Conservation (phyloP, 2,329 filamentous ascomycete species). For the Colletotrichum magnum region DNA sequence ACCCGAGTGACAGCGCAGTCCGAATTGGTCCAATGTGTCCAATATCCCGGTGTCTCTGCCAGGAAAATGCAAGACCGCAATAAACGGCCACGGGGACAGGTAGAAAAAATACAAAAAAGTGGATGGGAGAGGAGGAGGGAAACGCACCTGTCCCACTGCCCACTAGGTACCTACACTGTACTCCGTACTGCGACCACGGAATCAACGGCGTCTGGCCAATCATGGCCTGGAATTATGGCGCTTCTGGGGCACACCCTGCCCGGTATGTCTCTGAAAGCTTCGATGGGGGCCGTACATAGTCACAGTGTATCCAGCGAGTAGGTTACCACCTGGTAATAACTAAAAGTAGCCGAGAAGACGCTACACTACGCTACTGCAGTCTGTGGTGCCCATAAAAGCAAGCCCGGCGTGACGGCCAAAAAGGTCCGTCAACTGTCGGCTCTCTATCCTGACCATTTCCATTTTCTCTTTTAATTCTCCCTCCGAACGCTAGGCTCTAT, state of each 20-base stretch:
- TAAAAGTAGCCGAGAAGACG: too few species aligned
- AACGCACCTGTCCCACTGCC: background rate
- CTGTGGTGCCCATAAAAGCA: too few species aligned
- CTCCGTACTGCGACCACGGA: conserved; percentile 5
- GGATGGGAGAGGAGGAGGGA: background rate
- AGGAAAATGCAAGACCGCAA: conserved; percentile 5
- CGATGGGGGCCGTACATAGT: background rate
- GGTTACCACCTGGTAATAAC: background rate
- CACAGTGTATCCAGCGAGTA: background rate
- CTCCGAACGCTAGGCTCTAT: background rate
- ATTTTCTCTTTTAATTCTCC: background rate
- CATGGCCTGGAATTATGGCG: conserved; percentile 25
- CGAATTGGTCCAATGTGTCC: conserved; percentile 17
- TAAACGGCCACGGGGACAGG: conserved; percentile 25
- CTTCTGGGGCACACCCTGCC: background rate
- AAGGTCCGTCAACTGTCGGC: background rate
- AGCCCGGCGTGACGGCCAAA: background rate
- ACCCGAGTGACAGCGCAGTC: conserved; percentile 8
- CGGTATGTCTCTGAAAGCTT: conserved; percentile 22
- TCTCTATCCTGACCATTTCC: background rate
- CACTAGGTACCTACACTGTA: too few species aligned
- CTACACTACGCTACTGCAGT: too few species aligned
- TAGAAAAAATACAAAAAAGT: conserved; percentile 9
- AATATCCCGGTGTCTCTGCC: conserved; percentile 20
- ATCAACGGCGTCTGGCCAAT: conserved; percentile 21